Base-by-base conservation (phyloP, 2,329 filamentous ascomycete species). In the Coleophoma crateriformis region DNA sequence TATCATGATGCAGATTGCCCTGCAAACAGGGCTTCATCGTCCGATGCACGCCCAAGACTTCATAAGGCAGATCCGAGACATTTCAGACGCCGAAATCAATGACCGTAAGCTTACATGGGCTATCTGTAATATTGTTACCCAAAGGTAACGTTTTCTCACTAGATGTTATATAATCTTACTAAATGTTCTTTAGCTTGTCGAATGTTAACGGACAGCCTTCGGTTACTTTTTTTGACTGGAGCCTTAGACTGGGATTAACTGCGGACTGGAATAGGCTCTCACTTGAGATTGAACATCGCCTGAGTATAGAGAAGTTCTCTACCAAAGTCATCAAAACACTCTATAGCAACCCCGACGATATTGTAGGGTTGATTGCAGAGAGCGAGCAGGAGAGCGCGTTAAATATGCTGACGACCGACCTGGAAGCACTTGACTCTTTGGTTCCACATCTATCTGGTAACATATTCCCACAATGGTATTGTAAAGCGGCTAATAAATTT, bases 191-290 rank as follows among this genome's bases (percentile, higher is more conserved):
- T 12, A 81, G 78, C 47, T 79, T 85, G 50, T 80, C 80, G 14
- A 85, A 81, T 15, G 80, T 80, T n/a, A 81, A 84, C 61, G 83
- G 83, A 8, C 81, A 85, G 61, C 83, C 83, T 15, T 78, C 83
- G 12, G 76, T 78, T 53, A 84, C 77, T 35, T 69, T 75, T 47
- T 85, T 77, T 64, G 82, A 78, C 60, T 84, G 72, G 70, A 84
- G 75, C 4, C 69, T 78, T 34, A 71, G 68, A 13, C 68, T 68
- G 4, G 69, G 66, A 42, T 70, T 74, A 35, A 64, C 68, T 12
- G 51, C 56, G 40, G 2, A 72, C 68, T 55, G 75, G 41, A 27
- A 76, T 54, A 69, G 68, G 34, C 62, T 82, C 47, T 75, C 78
- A 15, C 61, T 66, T 3, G 73, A 77, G 32, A 71, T 82, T 11